Base-by-base conservation (phyloP, 2,329 filamentous ascomycete genomes). In the Neurospora sp. region DNA sequence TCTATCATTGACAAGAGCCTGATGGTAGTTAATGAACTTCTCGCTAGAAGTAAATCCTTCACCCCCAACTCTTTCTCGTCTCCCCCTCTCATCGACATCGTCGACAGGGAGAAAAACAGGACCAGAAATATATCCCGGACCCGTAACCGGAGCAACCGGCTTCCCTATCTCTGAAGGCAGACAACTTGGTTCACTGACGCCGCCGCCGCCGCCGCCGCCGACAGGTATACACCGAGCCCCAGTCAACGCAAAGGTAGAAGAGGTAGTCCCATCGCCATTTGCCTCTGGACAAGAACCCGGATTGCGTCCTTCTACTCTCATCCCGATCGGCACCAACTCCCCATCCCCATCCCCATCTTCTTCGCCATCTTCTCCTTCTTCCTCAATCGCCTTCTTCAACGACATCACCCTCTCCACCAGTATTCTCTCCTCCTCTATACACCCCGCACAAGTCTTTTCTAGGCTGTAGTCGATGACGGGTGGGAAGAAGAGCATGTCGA, bases 161-260 rank as follows among this genome's bases (percentile, higher is more conserved):
- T 41, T 41, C 15, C 40, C 40, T n/a, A 17, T 41, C 15, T 17
- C 15, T 3, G 6, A 6, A 41, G 40, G 15, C 17, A n/a, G 40
- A 15, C 17, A 8, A 41, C 40, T 41, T 15, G 15, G 6, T 41
- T 41, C 40, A 17, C 17, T 41, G 15, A 41, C 15, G 6, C 2
- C 15, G 6, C 6, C 15, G 6, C 0, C 15, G 6, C 2, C 15
- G 6, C 6, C 15, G 6, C 0, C 15, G 6, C 3, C 17, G 15
- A 1, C 40, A 41, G 40, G 2, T 3, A 17, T 41, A n/a, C 6
- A 41, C 39, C 15, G 15, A 3, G 15, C 40, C 15, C 40, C 40
- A 41, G 40, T 17, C 40, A 6, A 8, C 40, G 17, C 40, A 41
- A 6, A 17, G 15, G 40, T 8, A n/a, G 15, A 17, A n/a, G 15